Base-by-base conservation (phyloP, 805 yeast genomes). In the Candida fluviatilis region DNA sequence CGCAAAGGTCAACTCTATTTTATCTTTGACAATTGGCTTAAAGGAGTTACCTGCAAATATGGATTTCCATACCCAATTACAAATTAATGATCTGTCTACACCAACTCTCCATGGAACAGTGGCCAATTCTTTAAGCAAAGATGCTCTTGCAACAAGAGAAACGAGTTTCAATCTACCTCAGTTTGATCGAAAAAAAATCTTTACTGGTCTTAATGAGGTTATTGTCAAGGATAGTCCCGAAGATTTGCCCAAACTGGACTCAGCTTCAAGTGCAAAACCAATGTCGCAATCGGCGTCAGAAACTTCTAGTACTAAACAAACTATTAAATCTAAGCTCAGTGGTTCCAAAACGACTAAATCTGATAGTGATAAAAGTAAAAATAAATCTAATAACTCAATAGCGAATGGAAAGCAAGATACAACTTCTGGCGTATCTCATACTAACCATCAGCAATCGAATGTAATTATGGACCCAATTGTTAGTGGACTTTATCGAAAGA, bases 1-100 rank as follows among this genome's bases (percentile, higher is more conserved):
- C 18, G 83, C 95, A 1, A 86, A 87, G 47, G 78, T 91, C 14
- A 91, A 91, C 57, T 82, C 95, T 2, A 83, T 87, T n/a, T 58
- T 84, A 28, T 80, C 74, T 42, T 43, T 87, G 30, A 71, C 81
- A 1, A 63, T 85, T n/a, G 65, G 67, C 4, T 58, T 84, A 48
- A 69, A 65, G 30, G 71, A 67, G 41, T 55, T 66, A 15, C 64
- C 73, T 3, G 40, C 60, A 3, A 53, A 63, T 41, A 52, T 50
- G 30, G 72, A 66, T 30, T 68, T 68, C 52, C 71, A 64, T 43
- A 68, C 74, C 2, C 71, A 58, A 39, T 53, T 68, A 26, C 66
- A 59, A 31, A 57, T 67, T 5, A 49, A 54, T 8, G 73, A 67
- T 33, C 44, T 50, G 6, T 42, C 42, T 12, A 43, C 37, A 4